Conservation (phyloP, 2,329 filamentous ascomycete species). For the Fusarium sp. region DNA sequence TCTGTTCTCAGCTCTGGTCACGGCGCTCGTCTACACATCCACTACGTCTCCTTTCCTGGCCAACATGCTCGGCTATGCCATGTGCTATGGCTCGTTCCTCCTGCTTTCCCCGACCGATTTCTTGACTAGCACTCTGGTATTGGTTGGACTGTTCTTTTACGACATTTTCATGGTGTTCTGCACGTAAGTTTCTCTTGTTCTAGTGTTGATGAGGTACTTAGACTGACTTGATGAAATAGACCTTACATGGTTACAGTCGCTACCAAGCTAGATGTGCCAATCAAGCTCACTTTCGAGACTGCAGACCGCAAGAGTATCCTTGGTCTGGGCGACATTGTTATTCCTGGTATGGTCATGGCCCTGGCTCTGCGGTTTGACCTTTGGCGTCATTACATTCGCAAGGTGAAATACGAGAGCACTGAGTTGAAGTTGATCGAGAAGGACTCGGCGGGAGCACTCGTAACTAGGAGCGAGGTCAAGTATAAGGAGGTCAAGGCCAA, state of each 20-base stretch:
- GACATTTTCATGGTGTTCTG: slow-evolving; percentile 95
- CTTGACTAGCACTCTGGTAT: slow-evolving; percentile 80
- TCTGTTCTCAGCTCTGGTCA: slow-evolving; percentile 64
- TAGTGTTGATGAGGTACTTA: neutral
- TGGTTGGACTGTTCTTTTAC: slow-evolving; percentile 88
- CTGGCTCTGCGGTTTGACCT: slow-evolving; percentile 93
- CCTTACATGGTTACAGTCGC: slow-evolving; percentile 91
- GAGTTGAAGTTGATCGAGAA: slow-evolving; percentile 51
- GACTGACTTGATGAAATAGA: slow-evolving; percentile 52
- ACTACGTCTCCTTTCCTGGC: slow-evolving; percentile 71
- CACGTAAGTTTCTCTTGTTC: slow-evolving; percentile 65
- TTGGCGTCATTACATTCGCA: slow-evolving; percentile 81
- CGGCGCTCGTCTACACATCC: slow-evolving; percentile 75
- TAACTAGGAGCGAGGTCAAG: slow-evolving; percentile 53
- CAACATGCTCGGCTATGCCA: slow-evolving; percentile 87
- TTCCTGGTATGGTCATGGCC: slow-evolving; percentile 91
- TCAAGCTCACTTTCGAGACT: slow-evolving; percentile 83
- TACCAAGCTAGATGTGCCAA: slow-evolving; percentile 88
- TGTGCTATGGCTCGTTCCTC: slow-evolving; percentile 85
- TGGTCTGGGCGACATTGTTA: slow-evolving; percentile 91
- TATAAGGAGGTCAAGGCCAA: slow-evolving; percentile 62
- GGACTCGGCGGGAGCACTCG: slow-evolving; percentile 47
- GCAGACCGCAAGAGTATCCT: slow-evolving; percentile 83
- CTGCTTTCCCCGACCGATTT: slow-evolving; percentile 92
- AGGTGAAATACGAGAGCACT: slow-evolving; percentile 63